Percentiles rank a stretch among this genome's conserved stretches.
phyloP scores from a whole-genome alignment of 768 basidiomycete genomes.

The Phylloporus arenicola region DNA sequence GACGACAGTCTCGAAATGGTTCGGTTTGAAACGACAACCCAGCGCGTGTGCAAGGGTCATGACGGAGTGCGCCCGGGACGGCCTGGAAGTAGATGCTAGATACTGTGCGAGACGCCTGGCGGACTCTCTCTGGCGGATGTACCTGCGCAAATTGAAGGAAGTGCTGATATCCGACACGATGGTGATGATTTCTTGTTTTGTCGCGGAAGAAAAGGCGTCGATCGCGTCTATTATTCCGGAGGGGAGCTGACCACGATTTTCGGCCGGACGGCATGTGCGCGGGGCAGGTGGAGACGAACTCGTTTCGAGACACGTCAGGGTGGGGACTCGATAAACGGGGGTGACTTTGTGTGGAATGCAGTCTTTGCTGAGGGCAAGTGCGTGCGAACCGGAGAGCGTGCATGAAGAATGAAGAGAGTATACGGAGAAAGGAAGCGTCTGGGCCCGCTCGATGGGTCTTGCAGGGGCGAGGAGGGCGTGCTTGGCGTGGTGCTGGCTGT shows the following conservation, averaged over 20 bases:
- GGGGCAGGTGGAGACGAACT: neutral
- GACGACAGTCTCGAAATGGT: slow-evolving; percentile 54
- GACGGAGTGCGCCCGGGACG: slow-evolving; percentile 39
- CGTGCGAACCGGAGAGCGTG: slow-evolving; percentile 2
- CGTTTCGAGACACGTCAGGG: neutral
- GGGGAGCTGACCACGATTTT: slow-evolving; percentile 16
- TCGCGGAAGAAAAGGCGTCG: slow-evolving; percentile 20
- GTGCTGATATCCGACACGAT: slow-evolving; percentile 15
- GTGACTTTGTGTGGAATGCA: slow-evolving; percentile 2
- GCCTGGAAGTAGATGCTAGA: slow-evolving; percentile 31
- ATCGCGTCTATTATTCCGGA: slow-evolving; percentile 21
- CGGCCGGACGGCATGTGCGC: neutral
- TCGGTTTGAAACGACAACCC: slow-evolving; percentile 46
- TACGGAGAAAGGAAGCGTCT: neutral
- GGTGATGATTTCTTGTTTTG: slow-evolving; percentile 8
- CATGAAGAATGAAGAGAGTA: slow-evolving; percentile 22
- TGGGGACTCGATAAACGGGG: neutral
- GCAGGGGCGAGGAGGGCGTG: slow-evolving; percentile 28
- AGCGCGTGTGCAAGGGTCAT: slow-evolving; percentile 45
- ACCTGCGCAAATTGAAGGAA: slow-evolving; percentile 19
- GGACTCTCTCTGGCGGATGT: slow-evolving; percentile 32
- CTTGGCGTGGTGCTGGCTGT: slow-evolving; percentile 50
- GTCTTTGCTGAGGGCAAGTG: slow-evolving; percentile 7
- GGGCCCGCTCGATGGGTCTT: slow-evolving; percentile 14
- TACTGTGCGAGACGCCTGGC: slow-evolving; percentile 30